Evolutionary conservation across 2,329 filamentous ascomycete species (phyloP).

Genomic region (Emericellopsis atlantica): DNA sequence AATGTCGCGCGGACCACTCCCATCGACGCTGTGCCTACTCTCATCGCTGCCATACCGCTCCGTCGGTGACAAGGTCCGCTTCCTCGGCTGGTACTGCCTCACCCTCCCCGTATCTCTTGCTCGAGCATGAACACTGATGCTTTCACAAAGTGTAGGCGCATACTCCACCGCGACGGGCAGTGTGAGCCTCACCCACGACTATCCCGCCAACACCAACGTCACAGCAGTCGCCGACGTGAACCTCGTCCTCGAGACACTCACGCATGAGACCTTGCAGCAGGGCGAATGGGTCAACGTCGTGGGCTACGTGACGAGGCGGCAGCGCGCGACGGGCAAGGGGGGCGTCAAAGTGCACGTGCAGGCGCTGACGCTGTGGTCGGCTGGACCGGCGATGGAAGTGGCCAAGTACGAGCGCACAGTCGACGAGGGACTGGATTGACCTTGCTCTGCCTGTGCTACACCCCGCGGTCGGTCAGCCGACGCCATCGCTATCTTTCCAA

Average conservation of each 20-base stretch:
- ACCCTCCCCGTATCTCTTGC: background rate
- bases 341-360: conserved; percentile 40
- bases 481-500: no score
- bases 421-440: conserved; percentile 6
- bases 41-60: conserved; percentile 39
- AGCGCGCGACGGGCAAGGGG: background rate
- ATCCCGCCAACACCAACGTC: conserved; percentile 32
- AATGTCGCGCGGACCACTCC: conserved; percentile 47
- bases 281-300: conserved; percentile 88
- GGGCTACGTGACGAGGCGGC: conserved; percentile 50
- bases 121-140: background rate
- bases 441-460: no score
- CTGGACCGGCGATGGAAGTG: conserved; percentile 55
- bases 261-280: conserved; percentile 48
- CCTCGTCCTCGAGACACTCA: conserved; percentile 55
- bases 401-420: conserved; percentile 56
- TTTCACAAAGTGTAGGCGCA: conserved; percentile 28
- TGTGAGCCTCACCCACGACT: conserved; percentile 57
- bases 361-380: conserved; percentile 65
- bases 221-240: conserved; percentile 56
- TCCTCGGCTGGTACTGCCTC: conserved; percentile 66
- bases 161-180: conserved; percentile 43
- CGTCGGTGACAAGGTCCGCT: conserved; percentile 71
- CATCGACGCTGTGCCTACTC: conserved; percentile 54
- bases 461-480: no score